These are phyloP conservation scores for Komagataella phaffii DNA, from an alignment of 805 yeast genomes.

Conservation along the genomic window DNA sequence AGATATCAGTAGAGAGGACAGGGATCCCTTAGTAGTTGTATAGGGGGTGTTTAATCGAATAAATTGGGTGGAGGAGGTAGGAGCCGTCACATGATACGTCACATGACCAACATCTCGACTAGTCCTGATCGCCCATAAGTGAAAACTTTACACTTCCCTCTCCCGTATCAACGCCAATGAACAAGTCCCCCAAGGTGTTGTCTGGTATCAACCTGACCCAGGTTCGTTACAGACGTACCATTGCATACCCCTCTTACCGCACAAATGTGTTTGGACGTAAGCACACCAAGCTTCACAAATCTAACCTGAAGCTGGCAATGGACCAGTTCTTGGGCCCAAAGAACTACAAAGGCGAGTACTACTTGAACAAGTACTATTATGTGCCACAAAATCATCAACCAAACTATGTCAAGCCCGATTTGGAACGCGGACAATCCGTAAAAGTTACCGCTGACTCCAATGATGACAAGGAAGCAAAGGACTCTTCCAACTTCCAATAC, in stretches of 20 bases:
- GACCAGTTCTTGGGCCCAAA: slow-evolving; percentile 71
- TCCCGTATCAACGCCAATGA: background rate
- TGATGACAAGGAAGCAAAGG: slow-evolving; percentile 4
- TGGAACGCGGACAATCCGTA: slow-evolving; percentile 25
- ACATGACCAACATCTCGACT: background rate
- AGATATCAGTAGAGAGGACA: slow-evolving; percentile 40
- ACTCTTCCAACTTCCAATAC: slow-evolving; percentile 4
- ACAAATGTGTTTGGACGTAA: slow-evolving; percentile 24
- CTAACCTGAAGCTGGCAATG: slow-evolving; percentile 50
- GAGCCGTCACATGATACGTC: background rate
- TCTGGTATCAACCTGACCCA: slow-evolving; percentile 8
- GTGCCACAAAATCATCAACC: slow-evolving; percentile 60
- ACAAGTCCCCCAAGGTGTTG: background rate
- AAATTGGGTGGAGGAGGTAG: background rate
- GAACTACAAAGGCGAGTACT: slow-evolving; percentile 74
- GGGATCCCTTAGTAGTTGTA: slow-evolving; percentile 38
- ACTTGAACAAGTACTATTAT: slow-evolving; percentile 57
- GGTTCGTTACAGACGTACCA: slow-evolving; percentile 33
- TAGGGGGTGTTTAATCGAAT: background rate
- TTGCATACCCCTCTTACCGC: slow-evolving; percentile 43
- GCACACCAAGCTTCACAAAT: slow-evolving; percentile 25
- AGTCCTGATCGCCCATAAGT: background rate
- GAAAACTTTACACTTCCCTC: background rate
- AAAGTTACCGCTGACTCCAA: slow-evolving; percentile 4
- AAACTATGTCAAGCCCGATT: slow-evolving; percentile 51